Conservation (phyloP, 1,284 basidiomycete species). For the Cutaneotrichosporon cavernicola region DNA sequence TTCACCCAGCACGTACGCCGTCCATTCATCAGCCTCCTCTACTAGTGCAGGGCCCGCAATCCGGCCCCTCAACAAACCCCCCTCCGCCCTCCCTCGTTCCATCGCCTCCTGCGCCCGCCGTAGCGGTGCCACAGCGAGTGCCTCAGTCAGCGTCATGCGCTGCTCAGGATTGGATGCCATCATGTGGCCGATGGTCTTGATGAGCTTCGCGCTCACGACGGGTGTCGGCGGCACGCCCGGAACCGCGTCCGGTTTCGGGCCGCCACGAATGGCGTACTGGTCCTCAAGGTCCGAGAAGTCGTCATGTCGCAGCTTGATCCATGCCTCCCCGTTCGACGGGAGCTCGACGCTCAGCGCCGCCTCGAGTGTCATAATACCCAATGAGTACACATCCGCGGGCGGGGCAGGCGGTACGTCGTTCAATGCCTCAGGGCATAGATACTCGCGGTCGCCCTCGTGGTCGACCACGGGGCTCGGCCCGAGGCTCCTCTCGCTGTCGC, state of each 20-base stretch:
- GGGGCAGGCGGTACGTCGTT: conserved; percentile 78
- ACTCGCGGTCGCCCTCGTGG: conserved; percentile 85
- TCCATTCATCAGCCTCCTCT: conserved; percentile 27
- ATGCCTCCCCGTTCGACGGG: conserved; percentile 80
- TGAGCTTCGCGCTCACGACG: conserved; percentile 63
- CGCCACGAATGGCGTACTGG: conserved; percentile 37
- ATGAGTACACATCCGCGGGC: conserved; percentile 90
- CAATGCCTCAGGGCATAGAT: conserved; percentile 91
- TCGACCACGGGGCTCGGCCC: conserved; percentile 36
- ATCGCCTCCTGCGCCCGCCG: conserved; percentile 57
- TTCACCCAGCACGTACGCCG: conserved; percentile 15
- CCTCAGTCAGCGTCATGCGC: conserved; percentile 61
- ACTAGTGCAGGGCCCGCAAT: conserved; percentile 26
- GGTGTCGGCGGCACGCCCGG: conserved; percentile 24
- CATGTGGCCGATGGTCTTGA: conserved; percentile 69
- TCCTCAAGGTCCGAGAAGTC: conserved; percentile 83
- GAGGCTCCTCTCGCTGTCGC: neutral
- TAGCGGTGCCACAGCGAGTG: conserved; percentile 64
- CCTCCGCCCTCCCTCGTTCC: conserved; percentile 19
- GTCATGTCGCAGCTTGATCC: conserved; percentile 88
- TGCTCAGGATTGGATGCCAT: conserved; percentile 68
- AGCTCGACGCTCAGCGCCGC: conserved; percentile 90
- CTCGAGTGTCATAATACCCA: conserved; percentile 93
- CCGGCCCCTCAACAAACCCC: neutral
- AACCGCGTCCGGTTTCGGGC: conserved; percentile 2